Evolutionary conservation across 352 stramenopile species (phyloP).

Genomic region (Globisporangium emineosum): DNA sequence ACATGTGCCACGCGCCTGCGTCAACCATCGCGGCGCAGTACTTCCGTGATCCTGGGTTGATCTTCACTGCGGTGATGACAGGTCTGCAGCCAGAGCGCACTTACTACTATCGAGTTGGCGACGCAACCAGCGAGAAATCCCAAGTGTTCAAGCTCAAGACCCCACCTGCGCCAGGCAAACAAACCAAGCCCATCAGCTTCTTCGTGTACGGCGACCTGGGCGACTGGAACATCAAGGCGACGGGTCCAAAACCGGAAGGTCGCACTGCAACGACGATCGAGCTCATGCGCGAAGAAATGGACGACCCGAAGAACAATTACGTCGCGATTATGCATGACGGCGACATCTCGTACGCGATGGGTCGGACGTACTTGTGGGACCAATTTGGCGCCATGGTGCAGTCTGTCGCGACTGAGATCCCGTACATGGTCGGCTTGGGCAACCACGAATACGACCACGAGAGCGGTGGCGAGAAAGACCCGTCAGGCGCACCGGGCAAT

Average conservation of each 20-base stretch:
- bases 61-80: constrained; percentile 23
- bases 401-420: constrained; percentile 46
- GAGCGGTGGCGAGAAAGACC: constrained; percentile 39
- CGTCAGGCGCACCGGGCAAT: constrained; percentile 3
- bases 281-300: constrained; percentile 29
- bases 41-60: constrained; percentile 23
- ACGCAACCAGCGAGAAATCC: background rate
- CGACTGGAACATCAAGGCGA: constrained; percentile 24
- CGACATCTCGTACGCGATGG: constrained; percentile 69
- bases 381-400: constrained; percentile 51
- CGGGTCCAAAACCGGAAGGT: constrained; percentile 11
- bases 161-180: constrained; percentile 17
- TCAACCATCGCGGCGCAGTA: constrained; percentile 14
- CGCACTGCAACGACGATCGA: constrained; percentile 31
- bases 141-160: constrained; percentile 20
- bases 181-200: constrained; percentile 33
- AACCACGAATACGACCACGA: constrained; percentile 64
- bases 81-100: constrained; percentile 9
- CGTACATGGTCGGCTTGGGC: constrained; percentile 52
- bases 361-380: constrained; percentile 65
- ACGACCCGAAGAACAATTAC: constrained; percentile 25
- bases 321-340: constrained; percentile 66
- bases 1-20: constrained; percentile 31
- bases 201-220: constrained; percentile 79
- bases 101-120: constrained; percentile 29